Conservation (phyloP, 2,329 filamentous ascomycete species). For the Penicillium fuscoglaucum region DNA sequence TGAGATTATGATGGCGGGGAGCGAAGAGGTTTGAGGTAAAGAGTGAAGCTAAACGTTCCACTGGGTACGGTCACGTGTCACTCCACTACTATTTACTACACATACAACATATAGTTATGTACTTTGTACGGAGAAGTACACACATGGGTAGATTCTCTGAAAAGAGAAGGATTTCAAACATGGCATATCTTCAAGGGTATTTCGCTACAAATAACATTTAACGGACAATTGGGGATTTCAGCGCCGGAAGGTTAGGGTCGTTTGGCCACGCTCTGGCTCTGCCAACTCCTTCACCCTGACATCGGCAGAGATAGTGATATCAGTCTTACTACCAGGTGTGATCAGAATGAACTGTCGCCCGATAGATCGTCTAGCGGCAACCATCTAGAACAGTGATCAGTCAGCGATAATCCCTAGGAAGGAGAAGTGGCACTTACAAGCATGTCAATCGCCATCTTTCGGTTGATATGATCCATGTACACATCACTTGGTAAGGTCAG, state of each 20-base stretch:
- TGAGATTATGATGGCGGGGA: constrained; percentile 11
- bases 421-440: constrained; percentile 61
- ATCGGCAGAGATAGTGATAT: constrained; percentile 48
- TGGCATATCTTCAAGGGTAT: constrained; percentile 9
- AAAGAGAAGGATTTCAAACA: background rate
- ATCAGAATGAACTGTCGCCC: constrained; percentile 95
- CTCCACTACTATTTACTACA: background rate
- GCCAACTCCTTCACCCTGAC: constrained; percentile 49
- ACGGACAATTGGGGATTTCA: constrained; percentile 2
- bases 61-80: constrained; percentile 9
- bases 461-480: constrained; percentile 98
- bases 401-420: constrained; percentile 3
- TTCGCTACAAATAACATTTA: constrained; percentile 1
- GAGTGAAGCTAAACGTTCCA: constrained; percentile 11
- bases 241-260: constrained; percentile 37
- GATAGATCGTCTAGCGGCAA: constrained; percentile 79
- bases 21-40: constrained; percentile 12
- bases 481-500: constrained; percentile 64
- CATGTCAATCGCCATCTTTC: constrained; percentile 89
- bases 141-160: background rate
- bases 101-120: too few relatives aligned
- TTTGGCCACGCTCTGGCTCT: constrained; percentile 48
- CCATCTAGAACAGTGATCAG: constrained; percentile 58
- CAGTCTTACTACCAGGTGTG: constrained; percentile 79
- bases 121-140: background rate